Percentiles rank a stretch among this genome's conserved stretches.
phyloP scores from a whole-genome alignment of 2,329 filamentous ascomycete genomes.

The Trichothecium roseum region DNA sequence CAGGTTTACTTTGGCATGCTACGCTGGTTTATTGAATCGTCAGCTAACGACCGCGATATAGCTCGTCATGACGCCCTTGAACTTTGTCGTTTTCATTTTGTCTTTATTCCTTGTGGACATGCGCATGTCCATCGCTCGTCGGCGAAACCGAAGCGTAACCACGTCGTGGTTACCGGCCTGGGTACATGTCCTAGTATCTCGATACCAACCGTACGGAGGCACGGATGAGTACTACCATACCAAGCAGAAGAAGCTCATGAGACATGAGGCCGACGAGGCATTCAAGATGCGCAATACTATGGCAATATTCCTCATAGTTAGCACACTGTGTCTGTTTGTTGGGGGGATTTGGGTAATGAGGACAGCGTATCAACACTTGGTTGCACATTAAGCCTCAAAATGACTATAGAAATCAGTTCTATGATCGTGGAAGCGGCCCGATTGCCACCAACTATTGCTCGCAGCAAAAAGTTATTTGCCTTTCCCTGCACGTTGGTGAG shows the following conservation, averaged over 20 bases:
- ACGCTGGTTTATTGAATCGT: neutral
- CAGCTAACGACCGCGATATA: slow-evolving; percentile 9
- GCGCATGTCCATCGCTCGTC: slow-evolving; percentile 40
- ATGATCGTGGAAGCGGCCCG: neutral
- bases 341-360: neutral
- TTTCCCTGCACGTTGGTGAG: too few relatives aligned
- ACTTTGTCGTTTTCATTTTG: slow-evolving; percentile 54
- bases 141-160: slow-evolving; percentile 22
- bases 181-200: slow-evolving; percentile 30
- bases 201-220: slow-evolving; percentile 23
- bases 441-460: too few relatives aligned
- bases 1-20: slow-evolving; percentile 4
- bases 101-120: slow-evolving; percentile 55
- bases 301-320: slow-evolving; percentile 35
- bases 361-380: neutral
- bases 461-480: too few relatives aligned
- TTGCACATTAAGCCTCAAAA: slow-evolving; percentile 1
- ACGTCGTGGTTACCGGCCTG: slow-evolving; percentile 22
- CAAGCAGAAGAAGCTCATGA: slow-evolving; percentile 50
- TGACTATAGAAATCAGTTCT: slow-evolving; percentile 1
- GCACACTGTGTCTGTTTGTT: slow-evolving; percentile 3
- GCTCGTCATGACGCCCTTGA: slow-evolving; percentile 50
- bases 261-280: slow-evolving; percentile 52
- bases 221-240: slow-evolving; percentile 36
- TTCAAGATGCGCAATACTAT: slow-evolving; percentile 48